These are phyloP conservation scores for Scopulariopsis brevicaulis DNA, from an alignment of 2,329 filamentous ascomycete species.

Conservation along the genomic window DNA sequence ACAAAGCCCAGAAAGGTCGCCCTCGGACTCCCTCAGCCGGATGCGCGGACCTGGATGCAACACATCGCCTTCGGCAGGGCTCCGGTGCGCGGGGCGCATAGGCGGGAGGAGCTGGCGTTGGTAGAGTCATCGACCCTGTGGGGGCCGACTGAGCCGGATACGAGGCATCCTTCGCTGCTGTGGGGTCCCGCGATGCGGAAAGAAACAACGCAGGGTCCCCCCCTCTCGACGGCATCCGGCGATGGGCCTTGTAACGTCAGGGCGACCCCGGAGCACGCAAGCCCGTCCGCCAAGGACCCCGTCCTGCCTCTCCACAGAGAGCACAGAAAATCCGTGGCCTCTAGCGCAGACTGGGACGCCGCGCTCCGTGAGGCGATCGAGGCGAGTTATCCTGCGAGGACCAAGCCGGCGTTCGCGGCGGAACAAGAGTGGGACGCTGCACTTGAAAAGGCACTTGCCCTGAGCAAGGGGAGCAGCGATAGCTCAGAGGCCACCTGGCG, in stretches of 20 bases:
- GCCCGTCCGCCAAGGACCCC: background rate
- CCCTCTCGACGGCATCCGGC: background rate
- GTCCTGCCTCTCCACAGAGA: background rate
- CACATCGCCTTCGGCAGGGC: constrained; percentile 12
- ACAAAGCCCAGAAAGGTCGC: background rate
- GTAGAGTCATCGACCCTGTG: background rate
- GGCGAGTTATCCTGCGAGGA: constrained; percentile 6
- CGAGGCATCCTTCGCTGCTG: background rate
- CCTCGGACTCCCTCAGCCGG: constrained; percentile 20
- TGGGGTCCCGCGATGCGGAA: background rate
- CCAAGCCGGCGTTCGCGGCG: background rate
- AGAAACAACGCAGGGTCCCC: background rate
- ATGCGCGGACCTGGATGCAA: constrained; percentile 18
- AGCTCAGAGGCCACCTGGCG: background rate
- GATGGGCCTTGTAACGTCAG: background rate
- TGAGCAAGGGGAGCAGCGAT: background rate
- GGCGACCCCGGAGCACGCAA: background rate
- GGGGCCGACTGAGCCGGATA: background rate
- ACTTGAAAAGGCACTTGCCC: background rate
- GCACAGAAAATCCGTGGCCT: constrained; percentile 8
- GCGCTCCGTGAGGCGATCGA: constrained; percentile 24
- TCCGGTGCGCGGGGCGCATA: constrained; percentile 9
- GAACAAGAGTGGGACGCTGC: background rate
- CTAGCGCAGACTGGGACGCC: constrained; percentile 21
- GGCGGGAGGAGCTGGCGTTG: constrained; percentile 7